Evolutionary conservation across 2,329 filamentous ascomycete genomes (phyloP).

Genomic region (Fusarium nisikadoi): DNA sequence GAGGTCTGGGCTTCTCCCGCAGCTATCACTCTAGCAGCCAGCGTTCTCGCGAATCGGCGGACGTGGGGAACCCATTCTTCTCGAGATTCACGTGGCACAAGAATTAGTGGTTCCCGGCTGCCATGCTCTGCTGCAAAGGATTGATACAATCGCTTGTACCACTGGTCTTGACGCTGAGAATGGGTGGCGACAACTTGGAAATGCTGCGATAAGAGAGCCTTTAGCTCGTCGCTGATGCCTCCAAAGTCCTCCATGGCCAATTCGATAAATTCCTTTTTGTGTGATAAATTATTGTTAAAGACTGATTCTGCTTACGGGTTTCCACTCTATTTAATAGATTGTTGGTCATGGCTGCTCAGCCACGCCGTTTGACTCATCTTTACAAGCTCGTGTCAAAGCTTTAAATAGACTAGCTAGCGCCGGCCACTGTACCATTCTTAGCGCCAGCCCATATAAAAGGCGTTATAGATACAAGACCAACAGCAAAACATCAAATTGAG

Average conservation of each 20-base stretch:
- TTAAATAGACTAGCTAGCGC: background rate
- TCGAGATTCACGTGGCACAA: background rate
- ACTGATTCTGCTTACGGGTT: background rate
- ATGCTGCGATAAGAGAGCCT: background rate
- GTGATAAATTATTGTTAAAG: background rate
- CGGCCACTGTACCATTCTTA: background rate
- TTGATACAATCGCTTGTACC: slow-evolving; percentile 15
- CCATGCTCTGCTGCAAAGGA: background rate
- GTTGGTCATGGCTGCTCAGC: background rate
- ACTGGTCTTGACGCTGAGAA: slow-evolving; percentile 19
- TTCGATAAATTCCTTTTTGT: accelerated
- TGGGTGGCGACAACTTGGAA: slow-evolving; percentile 1
- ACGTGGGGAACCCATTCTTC: slow-evolving; percentile 5
- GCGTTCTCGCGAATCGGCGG: background rate
- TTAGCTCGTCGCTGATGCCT: accelerated
- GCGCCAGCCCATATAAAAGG: background rate
- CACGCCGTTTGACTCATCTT: slow-evolving; percentile 9
- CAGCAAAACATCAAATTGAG: background rate
- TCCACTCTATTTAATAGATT: background rate
- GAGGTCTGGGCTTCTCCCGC: background rate
- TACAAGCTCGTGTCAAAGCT: background rate
- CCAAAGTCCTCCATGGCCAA: background rate
- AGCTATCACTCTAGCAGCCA: accelerated
- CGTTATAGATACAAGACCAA: background rate
- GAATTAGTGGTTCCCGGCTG: background rate